These are phyloP conservation scores for Candolleomyces aberdarensis DNA, from an alignment of 768 basidiomycete species.

Conservation along the genomic window DNA sequence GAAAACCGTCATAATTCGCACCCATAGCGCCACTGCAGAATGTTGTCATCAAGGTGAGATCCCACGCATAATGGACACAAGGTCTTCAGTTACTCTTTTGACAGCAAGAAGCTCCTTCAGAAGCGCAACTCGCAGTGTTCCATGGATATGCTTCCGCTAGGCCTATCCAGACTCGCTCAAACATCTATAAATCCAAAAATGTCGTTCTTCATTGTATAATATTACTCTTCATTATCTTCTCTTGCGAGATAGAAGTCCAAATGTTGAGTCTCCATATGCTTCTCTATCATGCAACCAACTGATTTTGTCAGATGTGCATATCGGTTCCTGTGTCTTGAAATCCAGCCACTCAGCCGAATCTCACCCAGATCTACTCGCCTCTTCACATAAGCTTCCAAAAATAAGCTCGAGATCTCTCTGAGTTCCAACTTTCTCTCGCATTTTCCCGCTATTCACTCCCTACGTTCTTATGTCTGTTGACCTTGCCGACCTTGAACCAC, in stretches of 20 bases:
- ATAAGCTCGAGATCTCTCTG: neutral
- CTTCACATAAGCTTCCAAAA: neutral
- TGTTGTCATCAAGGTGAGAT: slow-evolving; percentile 4
- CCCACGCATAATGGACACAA: slow-evolving; percentile 7
- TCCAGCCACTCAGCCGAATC: neutral
- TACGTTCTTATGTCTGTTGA: too few relatives aligned
- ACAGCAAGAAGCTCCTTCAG: slow-evolving; percentile 8
- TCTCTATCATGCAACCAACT: neutral
- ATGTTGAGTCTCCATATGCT: neutral
- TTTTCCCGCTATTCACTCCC: neutral
- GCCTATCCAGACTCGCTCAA: neutral
- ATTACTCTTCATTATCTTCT: neutral
- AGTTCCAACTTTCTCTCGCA: neutral
- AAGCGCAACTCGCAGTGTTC: too few relatives aligned
- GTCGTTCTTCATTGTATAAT: neutral
- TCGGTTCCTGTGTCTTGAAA: neutral
- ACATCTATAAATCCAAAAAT: neutral
- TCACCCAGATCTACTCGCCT: neutral
- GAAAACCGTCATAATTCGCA: neutral
- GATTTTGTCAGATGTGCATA: neutral
- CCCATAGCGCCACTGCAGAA: slow-evolving; percentile 10
- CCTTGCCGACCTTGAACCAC: neutral
- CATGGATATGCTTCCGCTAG: neutral
- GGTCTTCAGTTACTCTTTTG: slow-evolving; percentile 3
- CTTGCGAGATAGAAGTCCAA: neutral